A percentile compares a stretch with the other conserved stretches of the same genome.
Conservation (phyloP, 169 alveolate genomes). For the Cryptosporidium sp. region DNA sequence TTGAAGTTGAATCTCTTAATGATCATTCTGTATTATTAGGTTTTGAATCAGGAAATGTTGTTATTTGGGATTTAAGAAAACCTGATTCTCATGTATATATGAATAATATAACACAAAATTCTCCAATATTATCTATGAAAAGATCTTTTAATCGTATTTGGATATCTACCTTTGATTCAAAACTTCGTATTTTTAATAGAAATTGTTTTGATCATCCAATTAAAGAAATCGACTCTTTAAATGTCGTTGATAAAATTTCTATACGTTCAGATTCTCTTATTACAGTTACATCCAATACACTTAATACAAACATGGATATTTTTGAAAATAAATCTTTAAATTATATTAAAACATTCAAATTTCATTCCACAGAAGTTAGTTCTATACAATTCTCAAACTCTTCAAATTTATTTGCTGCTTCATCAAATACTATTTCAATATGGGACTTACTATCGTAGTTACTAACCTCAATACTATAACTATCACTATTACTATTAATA, state of each 20-base stretch:
- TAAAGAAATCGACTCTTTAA: not conserved
- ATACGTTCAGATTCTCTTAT: constrained; percentile 24
- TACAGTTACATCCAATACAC: constrained; percentile 8
- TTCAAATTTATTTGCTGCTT: constrained; percentile 6
- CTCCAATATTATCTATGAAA: constrained; percentile 31
- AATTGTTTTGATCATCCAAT: constrained; percentile 29
- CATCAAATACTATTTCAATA: constrained; percentile 1
- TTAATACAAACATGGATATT: constrained; percentile 1
- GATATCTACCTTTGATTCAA: constrained; percentile 35
- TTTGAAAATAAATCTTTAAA: constrained; percentile 32
- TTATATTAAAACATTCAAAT: constrained; percentile 2
- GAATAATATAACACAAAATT: not conserved
- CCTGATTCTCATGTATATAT: constrained; percentile 3
- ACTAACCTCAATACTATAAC: not conserved
- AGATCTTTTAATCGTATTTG: constrained; percentile 41
- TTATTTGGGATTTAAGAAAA: constrained; percentile 47
- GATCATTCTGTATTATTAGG: constrained; percentile 25
- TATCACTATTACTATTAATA: not conserved
- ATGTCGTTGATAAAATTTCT: constrained; percentile 27
- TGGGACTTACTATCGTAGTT: constrained; percentile 8
- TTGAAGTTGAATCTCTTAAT: constrained; percentile 7
- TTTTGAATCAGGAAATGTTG: constrained; percentile 36
- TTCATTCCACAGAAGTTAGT: constrained; percentile 1
- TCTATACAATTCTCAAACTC: constrained; percentile 14
- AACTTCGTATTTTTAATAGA: constrained; percentile 38